Evolutionary conservation across 1,284 basidiomycete species (phyloP).

Genomic region (Salmacisia buchloeana): DNA sequence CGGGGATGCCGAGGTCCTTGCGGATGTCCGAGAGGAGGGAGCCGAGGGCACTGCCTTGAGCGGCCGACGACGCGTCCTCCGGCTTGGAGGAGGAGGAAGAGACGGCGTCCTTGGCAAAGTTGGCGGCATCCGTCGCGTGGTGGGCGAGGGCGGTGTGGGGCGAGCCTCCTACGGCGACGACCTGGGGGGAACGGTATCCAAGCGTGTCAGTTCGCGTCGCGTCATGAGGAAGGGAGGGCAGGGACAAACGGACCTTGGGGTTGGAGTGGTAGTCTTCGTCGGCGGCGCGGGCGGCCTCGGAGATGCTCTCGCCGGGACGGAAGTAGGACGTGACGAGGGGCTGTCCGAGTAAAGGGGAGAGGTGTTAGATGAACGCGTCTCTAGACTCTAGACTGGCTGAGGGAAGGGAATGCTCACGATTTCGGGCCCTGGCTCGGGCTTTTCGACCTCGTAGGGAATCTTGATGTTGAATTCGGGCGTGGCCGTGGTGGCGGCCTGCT

Average conservation of each 20-base stretch:
- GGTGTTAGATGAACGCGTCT: too few relatives aligned
- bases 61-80: too few relatives aligned
- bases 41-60: background rate
- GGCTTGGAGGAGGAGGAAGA: background rate
- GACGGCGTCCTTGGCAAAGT: background rate
- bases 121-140: background rate
- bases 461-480: conserved; percentile 27
- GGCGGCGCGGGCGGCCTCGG: background rate
- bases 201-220: too few relatives aligned
- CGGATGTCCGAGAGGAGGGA: conserved; percentile 1
- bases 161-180: conserved; percentile 3
- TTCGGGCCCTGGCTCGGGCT: conserved; percentile 21
- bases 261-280: conserved; percentile 4
- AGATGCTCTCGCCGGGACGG: conserved; percentile 12
- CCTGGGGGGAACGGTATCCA: too few relatives aligned
- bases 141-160: background rate
- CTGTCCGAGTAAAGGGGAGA: background rate
- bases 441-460: conserved; percentile 29
- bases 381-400: too few relatives aligned
- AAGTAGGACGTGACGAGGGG: conserved; percentile 37
- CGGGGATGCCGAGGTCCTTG: conserved; percentile 6
- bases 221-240: too few relatives aligned
- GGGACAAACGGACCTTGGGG: too few relatives aligned
- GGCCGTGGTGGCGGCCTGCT: conserved; percentile 17
- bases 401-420: too few relatives aligned